Base-by-base conservation (phyloP, 495 filamentous ascomycete species). In the Astrocystis sublimbata region DNA sequence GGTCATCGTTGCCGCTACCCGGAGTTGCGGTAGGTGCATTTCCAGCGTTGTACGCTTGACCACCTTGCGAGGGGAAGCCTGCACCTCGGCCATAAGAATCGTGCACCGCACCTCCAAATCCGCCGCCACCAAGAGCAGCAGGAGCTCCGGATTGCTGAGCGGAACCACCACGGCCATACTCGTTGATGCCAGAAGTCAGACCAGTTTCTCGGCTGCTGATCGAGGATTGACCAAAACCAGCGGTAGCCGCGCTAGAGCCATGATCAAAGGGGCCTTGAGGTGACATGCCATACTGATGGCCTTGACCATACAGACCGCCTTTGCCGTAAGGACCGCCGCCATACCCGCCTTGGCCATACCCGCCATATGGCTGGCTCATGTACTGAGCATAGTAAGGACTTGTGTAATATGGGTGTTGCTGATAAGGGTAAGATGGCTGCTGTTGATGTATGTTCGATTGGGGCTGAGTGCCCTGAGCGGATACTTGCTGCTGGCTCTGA, bases 271-370 rank as follows among this genome's bases (percentile, higher is more conserved):
- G 88, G 0, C 78, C 81, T 59, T 89, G 87, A 13, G 86, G 84
- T 38, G 83, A 81, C 76, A 90, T 85, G 35, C 85, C 86, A 74
- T 94, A 97, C 64, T 87, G 88, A 65, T 90, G 88, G 26, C 87
- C 87, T 73, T 91, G 90, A 60, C 85, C 86, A 68, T 96, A 96
- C 78, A 92, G 86, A 45, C 86, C 88, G 57, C 79, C 87, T 78
- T 96, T 93, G 69, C 87, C 88, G 63, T 92, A 93, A 2, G 87
- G 88, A 7, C 68, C 73, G n/a, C 76, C 85, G 49, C 86, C 89
- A 68, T 92, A 90, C 62, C 80, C 88, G 36, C 79, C 81, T 65
- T 82, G 81, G 61, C 82, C 83, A 69, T 90, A 92, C 45, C 82
- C 85, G 68, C 84, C 88, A 71, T 92, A 81, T 61, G 76, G 81